Conservation (phyloP, 176 grass and related monocot genomes). For the Avena sativa region DNA sequence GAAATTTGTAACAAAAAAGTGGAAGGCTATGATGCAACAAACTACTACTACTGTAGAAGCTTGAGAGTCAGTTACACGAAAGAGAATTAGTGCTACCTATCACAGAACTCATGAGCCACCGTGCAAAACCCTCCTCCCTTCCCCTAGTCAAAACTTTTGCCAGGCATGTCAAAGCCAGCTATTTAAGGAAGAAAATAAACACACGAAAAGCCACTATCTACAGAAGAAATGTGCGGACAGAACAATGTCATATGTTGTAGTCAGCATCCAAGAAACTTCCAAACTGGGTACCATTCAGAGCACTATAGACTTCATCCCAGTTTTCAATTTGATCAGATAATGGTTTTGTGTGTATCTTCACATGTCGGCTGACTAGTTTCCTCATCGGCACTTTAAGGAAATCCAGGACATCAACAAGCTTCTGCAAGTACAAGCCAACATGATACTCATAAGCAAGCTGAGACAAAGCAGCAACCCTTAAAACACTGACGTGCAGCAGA, state of each 20-base stretch:
- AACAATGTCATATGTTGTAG: slow-evolving; percentile 51
- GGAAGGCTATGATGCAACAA: background rate
- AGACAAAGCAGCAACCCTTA: too few species aligned
- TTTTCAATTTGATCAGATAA: slow-evolving; percentile 73
- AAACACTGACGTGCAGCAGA: background rate
- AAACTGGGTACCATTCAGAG: slow-evolving; percentile 73
- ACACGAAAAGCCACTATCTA: slow-evolving; percentile 4
- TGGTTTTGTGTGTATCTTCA: slow-evolving; percentile 84
- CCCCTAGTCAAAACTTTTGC: slow-evolving; percentile 45
- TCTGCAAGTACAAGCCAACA: slow-evolving; percentile 46
- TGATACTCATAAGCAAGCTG: slow-evolving; percentile 8
- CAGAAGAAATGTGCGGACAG: background rate
- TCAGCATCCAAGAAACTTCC: slow-evolving; percentile 77
- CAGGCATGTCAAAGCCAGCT: slow-evolving; percentile 21
- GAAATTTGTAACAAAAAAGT: background rate
- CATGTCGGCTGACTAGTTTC: slow-evolving; percentile 67
- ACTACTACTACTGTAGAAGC: background rate
- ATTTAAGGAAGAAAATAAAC: slow-evolving; percentile 37
- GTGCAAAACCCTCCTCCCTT: background rate
- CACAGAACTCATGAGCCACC: slow-evolving; percentile 39
- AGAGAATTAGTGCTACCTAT: slow-evolving; percentile 39
- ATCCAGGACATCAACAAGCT: slow-evolving; percentile 70
- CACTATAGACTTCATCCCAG: slow-evolving; percentile 74
- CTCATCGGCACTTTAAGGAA: slow-evolving; percentile 67
- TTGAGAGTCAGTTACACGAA: background rate